Evolutionary conservation across 306 rosid genomes (phyloP).

Genomic region (Prunus padus): DNA sequence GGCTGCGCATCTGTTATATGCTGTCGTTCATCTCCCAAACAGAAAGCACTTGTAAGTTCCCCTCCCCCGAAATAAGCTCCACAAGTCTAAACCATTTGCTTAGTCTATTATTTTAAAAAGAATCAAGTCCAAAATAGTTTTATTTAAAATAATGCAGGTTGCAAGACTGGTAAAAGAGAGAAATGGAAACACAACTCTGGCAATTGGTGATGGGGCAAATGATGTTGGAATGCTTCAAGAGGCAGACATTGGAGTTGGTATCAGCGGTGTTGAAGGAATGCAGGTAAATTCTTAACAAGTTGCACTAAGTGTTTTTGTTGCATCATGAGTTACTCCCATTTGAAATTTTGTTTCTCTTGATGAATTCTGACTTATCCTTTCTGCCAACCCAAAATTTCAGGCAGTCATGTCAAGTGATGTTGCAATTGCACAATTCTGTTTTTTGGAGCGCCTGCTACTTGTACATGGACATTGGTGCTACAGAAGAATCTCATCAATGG

Average conservation of each 20-base stretch:
- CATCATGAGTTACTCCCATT: conserved; percentile 7
- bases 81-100: neutral
- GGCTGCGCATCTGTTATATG: conserved; percentile 98
- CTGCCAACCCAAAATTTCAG: conserved; percentile 40
- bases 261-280: conserved; percentile 99
- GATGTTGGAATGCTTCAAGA: conserved; percentile 99
- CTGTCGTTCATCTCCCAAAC: conserved; percentile 98
- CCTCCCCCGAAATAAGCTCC: neutral
- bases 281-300: conserved; percentile 55
- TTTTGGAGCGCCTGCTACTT: conserved; percentile 86
- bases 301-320: neutral
- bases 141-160: conserved; percentile 48
- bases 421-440: conserved; percentile 93
- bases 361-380: conserved; percentile 18
- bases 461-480: conserved; percentile 99
- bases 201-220: conserved; percentile 98
- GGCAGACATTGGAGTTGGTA: conserved; percentile 97
- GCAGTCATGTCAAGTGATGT: conserved; percentile 99
- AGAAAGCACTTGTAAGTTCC: conserved; percentile 84
- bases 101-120: neutral
- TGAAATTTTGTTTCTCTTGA: neutral
- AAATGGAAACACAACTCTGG: conserved; percentile 78
- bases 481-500: conserved; percentile 97
- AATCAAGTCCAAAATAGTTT: neutral
- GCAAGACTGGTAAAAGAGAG: conserved; percentile 73